Conservation (phyloP, 2,329 filamentous ascomycete genomes). For the Aspergillus pseudoglaucus region DNA sequence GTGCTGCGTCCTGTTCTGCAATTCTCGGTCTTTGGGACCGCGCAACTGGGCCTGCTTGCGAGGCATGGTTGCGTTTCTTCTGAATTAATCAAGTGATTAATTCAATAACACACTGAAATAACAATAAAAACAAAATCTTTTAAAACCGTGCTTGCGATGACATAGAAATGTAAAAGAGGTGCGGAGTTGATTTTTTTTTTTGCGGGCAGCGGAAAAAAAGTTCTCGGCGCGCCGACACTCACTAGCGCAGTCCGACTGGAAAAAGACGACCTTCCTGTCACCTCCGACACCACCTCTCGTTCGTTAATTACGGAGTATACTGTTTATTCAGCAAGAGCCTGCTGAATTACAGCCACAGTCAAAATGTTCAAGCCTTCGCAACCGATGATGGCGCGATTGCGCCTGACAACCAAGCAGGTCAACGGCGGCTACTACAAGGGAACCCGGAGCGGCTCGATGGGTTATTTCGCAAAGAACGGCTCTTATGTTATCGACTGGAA, state of each 20-base stretch:
- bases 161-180: constrained; percentile 5
- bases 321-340: not conserved
- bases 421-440: constrained; percentile 97
- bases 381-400: constrained; percentile 61
- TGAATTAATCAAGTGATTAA: constrained; percentile 1
- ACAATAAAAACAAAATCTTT: constrained; percentile 4
- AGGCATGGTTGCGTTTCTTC: constrained; percentile 27
- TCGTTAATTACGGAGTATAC: not conserved
- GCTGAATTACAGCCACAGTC: constrained; percentile 1
- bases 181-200: constrained; percentile 23
- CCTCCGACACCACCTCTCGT: constrained; percentile 3
- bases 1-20: constrained; percentile 34
- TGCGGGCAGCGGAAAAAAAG: constrained; percentile 23
- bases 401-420: constrained; percentile 89
- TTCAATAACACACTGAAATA: not conserved
- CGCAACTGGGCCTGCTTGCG: constrained; percentile 35
- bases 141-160: constrained; percentile 4
- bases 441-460: constrained; percentile 81
- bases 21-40: constrained; percentile 30
- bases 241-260: constrained; percentile 21
- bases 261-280: constrained; percentile 14
- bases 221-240: constrained; percentile 26
- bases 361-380: constrained; percentile 40
- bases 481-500: constrained; percentile 71
- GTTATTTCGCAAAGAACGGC: constrained; percentile 59